Base-by-base conservation (phyloP, 2,329 filamentous ascomycete species). In the Trichoderma lentiforme region DNA sequence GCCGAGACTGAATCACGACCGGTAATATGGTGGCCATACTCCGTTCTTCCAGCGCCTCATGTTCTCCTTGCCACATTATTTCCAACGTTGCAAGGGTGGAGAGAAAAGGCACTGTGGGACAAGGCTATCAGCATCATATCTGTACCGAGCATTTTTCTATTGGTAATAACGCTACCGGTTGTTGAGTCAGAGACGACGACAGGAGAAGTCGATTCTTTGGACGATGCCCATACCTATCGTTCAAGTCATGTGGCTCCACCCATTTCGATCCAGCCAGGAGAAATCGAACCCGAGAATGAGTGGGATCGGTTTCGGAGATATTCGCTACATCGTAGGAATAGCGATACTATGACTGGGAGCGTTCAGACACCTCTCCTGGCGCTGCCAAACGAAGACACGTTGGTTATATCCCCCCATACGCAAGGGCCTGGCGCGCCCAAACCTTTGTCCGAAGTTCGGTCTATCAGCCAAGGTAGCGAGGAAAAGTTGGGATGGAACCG, bases 121-220 rank as follows among this genome's bases (percentile, higher is more conserved):
- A 94, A 93, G 78, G 83, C 94, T 58, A 83, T 98, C 62, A 95
- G 94, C 56, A 77, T 96, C 12, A 86, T 97, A 47, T 95, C 95
- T 8, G 91, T 94, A n/a, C 93, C 95, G 1, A 97, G 92, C 76
- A 94, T 99, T 47, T 93, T 99, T 74, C 83, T 98, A 2, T 86
- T 99, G 4, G 95, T 95, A 0, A 90, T 96, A 61, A 99, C 96
- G 0, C 82, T 99, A 5, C 96, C 97, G 0, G 94, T 99, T 0
- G 93, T 97, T 6, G 95, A 98, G 77, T 88, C 88, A 1, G 87
- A 88, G 56, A 86, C 88, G 56, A 86, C 88, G 24, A 85, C 87
- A 8, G 87, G 89, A 5, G 78, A 78, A 6, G 71, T 66, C 9
- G 66, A 70, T 26, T 78, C 77, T 6, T n/a, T 76, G 8, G 73